Evolutionary conservation across 78 protist species (phyloP).

Genomic region (Dictyostelium capitatum): DNA sequence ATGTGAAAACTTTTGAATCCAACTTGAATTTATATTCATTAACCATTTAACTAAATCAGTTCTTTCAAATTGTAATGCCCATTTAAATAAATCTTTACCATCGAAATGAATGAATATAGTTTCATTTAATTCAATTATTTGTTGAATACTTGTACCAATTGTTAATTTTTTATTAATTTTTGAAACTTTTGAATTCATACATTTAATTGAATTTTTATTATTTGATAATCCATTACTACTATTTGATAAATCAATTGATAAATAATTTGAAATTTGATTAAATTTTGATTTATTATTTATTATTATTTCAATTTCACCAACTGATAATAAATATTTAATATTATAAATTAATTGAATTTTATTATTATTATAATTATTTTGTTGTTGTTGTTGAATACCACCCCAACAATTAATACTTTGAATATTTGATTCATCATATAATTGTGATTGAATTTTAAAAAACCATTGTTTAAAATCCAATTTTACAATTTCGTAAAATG

Average conservation of each 20-base stretch:
- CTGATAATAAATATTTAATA: conserved; percentile 3
- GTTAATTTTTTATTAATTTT: neutral
- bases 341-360: neutral
- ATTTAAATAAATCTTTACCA: conserved; percentile 13
- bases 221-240: neutral
- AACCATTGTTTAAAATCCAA: no score
- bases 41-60: neutral
- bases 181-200: neutral
- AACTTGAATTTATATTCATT: neutral
- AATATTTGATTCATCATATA: no score
- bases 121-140: neutral
- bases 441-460: no score
- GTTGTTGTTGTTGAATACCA: no score
- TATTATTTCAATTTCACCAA: neutral
- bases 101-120: neutral
- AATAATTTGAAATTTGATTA: neutral
- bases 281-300: neutral
- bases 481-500: no score
- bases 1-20: neutral
- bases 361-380: no score
- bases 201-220: neutral
- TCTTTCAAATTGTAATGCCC: neutral
- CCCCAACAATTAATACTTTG: no score
- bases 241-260: neutral
- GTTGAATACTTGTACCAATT: neutral